Evolutionary conservation across 2,329 filamentous ascomycete species (phyloP), one percentile per base, ranked within the genome.

Genomic region (Westerdykella sp.): DNA sequence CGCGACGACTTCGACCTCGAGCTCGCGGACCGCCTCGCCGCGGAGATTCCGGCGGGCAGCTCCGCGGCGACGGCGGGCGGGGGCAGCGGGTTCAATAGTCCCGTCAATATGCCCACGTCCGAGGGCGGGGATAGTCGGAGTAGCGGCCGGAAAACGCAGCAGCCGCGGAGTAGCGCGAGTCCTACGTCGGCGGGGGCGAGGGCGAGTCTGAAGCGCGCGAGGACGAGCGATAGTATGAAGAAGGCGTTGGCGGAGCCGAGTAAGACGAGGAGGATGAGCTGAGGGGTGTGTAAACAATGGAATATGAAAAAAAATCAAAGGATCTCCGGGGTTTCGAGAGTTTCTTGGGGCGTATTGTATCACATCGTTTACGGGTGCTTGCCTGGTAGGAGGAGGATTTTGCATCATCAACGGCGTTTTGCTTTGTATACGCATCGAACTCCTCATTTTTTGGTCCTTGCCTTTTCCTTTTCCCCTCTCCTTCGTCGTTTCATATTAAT

Each of bases 1-100:
- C 59, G 60, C 13, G 58, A 54, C 32, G 71, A 74, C 41, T 74
- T 74, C 42, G 71, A 75, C 36, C 65, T 69, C 4, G 62, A 68
- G 10, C 57, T 73, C 36, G 71, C 72, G 1, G 72, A 74, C 16
- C 66, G 72, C 1, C 56, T 75, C 0, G 70, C 70, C 0, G 70
- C 74, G 28, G 70, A 72, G 13, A 75, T 75, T 30, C 70, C 70
- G 0, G 68, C 72, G 1, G 73, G 73, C 11, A 73, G 70, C 40
- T 72, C 68, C 10, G 73, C 73, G 2, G 74, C 73, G 0, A 72
- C 71, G 3, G 72, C 69, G 4, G 72, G 70, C 11, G 72, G 72
- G 9, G 72, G 73, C 6, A 73, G 70, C 34, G 73, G 73, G 0
- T 73, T 70, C 44, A 69, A 67, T 31, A 72, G 59, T 36, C 73